A percentile compares a stretch with the other conserved stretches of the same genome.
Evolutionary conservation across 2,329 filamentous ascomycete species (phyloP).

Genomic region (Madurella mycetomatis): DNA sequence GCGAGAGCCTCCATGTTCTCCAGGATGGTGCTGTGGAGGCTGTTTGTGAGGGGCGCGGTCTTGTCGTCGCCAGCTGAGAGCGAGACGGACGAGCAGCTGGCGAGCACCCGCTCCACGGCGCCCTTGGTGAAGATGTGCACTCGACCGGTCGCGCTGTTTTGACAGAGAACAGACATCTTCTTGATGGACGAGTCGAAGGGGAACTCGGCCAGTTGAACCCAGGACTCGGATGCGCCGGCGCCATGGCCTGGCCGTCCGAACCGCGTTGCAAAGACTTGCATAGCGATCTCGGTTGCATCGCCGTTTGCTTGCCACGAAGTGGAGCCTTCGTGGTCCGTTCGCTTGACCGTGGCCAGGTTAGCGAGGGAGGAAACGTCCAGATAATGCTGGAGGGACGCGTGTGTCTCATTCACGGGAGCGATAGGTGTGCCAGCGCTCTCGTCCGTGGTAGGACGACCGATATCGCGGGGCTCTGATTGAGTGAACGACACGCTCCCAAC

Average conservation of each 20-base stretch:
- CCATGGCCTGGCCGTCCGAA: conserved; percentile 45
- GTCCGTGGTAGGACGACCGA: conserved; percentile 16
- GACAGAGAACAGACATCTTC: conserved; percentile 61
- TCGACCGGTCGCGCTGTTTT: conserved; percentile 27
- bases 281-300: conserved; percentile 63
- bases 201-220: conserved; percentile 54
- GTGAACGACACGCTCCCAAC: conserved; percentile 7
- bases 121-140: conserved; percentile 45
- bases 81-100: conserved; percentile 47
- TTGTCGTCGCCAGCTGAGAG: conserved; percentile 23
- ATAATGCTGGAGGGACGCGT: conserved; percentile 41
- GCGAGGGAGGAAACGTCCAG: conserved; percentile 55
- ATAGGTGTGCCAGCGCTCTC: background rate
- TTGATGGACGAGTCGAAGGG: conserved; percentile 63
- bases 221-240: conserved; percentile 31
- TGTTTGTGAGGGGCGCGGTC: conserved; percentile 18
- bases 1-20: conserved; percentile 60
- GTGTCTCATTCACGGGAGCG: conserved; percentile 29
- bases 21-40: conserved; percentile 9
- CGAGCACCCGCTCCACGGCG: conserved; percentile 58
- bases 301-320: conserved; percentile 52
- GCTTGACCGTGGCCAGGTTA: conserved; percentile 44
- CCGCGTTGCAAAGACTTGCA: conserved; percentile 62
- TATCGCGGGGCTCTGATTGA: conserved; percentile 25
- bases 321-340: conserved; percentile 43